A percentile compares a stretch with the other conserved stretches of the same genome.
Evolutionary conservation across 257 asterid species (phyloP).

Genomic region (Parsonsia alboflavescens): DNA sequence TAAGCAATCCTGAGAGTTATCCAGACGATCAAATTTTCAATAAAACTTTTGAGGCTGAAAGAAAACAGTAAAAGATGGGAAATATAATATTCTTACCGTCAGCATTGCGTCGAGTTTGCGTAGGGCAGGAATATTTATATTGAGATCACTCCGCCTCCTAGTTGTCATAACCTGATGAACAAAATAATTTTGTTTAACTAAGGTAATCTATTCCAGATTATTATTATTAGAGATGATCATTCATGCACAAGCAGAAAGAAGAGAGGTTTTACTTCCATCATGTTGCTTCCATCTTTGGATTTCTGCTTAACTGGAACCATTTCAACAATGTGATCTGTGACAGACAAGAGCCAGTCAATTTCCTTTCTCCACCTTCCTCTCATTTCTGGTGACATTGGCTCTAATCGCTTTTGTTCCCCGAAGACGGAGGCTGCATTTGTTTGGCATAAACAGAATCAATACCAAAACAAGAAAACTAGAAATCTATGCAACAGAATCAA

Average conservation of each 20-base stretch:
- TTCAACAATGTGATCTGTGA: slow-evolving; percentile 90
- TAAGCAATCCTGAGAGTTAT: slow-evolving; percentile 63
- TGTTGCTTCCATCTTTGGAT: slow-evolving; percentile 58
- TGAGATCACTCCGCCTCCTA: slow-evolving; percentile 68
- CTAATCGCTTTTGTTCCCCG: slow-evolving; percentile 78
- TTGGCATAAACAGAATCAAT: no score
- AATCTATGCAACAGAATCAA: background rate
- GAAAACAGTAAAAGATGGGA: background rate
- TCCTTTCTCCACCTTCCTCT: slow-evolving; percentile 79
- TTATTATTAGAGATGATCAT: background rate
- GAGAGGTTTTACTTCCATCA: slow-evolving; percentile 49
- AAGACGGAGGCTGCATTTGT: slow-evolving; percentile 70
- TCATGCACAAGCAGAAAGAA: background rate
- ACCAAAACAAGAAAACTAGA: background rate
- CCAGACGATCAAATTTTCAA: background rate
- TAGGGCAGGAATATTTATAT: slow-evolving; percentile 78
- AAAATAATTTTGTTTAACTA: background rate
- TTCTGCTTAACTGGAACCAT: slow-evolving; percentile 74
- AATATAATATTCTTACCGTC: slow-evolving; percentile 40
- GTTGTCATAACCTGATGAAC: slow-evolving; percentile 64
- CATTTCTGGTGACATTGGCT: slow-evolving; percentile 79
- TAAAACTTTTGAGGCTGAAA: background rate
- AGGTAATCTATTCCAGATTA: background rate
- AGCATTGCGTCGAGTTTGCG: slow-evolving; percentile 81
- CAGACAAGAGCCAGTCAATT: slow-evolving; percentile 88